phyloP scores from a whole-genome alignment of 2,329 filamentous ascomycete genomes.

The Aspergillus quadricinctus region DNA sequence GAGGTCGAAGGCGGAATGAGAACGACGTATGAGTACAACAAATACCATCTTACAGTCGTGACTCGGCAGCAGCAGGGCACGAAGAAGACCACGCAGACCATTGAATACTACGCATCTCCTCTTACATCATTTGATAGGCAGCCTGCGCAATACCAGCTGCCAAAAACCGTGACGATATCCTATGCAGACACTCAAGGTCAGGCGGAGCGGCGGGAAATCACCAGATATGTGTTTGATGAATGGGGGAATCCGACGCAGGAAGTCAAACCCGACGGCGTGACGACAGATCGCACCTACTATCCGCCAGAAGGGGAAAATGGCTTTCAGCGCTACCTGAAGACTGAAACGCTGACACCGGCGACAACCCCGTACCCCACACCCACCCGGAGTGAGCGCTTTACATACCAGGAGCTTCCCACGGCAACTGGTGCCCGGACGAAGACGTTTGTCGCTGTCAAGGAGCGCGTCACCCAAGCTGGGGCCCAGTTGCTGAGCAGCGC shows the following conservation, averaged over 20 bases:
- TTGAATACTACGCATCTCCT: neutral
- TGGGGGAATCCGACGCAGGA: conserved; percentile 3
- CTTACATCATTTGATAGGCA: neutral
- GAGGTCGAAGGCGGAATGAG: neutral
- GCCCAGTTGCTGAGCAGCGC: neutral
- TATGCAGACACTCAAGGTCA: neutral
- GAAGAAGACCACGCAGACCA: neutral
- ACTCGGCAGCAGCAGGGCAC: neutral
- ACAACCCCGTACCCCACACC: neutral
- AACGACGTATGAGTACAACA: conserved; percentile 4
- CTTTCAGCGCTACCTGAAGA: conserved; percentile 4
- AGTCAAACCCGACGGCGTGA: neutral
- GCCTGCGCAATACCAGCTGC: conserved; percentile 3
- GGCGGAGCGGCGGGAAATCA: neutral
- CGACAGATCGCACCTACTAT: neutral
- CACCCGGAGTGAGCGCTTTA: neutral
- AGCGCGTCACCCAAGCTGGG: neutral
- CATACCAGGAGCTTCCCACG: neutral
- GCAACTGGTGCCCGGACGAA: neutral
- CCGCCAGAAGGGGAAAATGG: neutral
- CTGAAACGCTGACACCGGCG: neutral
- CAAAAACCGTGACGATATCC: neutral
- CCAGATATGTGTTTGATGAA: neutral
- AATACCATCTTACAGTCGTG: conserved; percentile 2
- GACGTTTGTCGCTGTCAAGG: neutral